These are phyloP conservation scores for Sordariomycetes sp. DNA, from an alignment of 2,329 filamentous ascomycete species.

Conservation along the genomic window DNA sequence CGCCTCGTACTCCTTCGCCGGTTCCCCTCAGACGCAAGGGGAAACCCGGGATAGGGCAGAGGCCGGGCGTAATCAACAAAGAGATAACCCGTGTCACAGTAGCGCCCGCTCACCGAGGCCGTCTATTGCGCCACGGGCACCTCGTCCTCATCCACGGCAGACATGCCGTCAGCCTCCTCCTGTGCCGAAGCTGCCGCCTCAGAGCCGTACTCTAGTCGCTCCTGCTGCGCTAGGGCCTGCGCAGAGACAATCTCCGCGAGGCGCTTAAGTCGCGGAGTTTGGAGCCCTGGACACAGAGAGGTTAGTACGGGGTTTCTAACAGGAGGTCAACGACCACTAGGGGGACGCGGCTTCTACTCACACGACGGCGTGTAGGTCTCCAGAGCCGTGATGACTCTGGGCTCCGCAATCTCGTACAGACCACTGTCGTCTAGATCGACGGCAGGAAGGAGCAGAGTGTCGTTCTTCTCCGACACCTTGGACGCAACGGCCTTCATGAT, in stretches of 20 bases:
- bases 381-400: conserved; percentile 85
- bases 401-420: conserved; percentile 96
- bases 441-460: conserved; percentile 83
- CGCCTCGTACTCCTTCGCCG: not conserved
- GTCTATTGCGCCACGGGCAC: not conserved
- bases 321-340: not conserved
- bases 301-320: conserved; percentile 16
- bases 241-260: conserved; percentile 97
- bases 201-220: conserved; percentile 57
- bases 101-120: not conserved
- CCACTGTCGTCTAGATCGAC: conserved; percentile 99
- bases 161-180: conserved; percentile 35
- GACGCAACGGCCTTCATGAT: conserved; percentile 99
- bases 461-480: conserved; percentile 94
- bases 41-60: not conserved
- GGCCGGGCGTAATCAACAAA: not conserved
- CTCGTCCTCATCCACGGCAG: conserved; percentile 1
- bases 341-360: conserved; percentile 32
- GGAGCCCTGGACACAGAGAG: conserved; percentile 54
- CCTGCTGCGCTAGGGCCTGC: conserved; percentile 91
- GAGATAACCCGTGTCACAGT: not conserved
- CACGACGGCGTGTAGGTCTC: conserved; percentile 98
- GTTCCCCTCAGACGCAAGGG: not conserved
- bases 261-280: conserved; percentile 90
- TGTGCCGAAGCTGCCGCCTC: conserved; percentile 16